phyloP scores from a whole-genome alignment of 345 rosid genomes.

The Eucalyptus cloeziana region DNA sequence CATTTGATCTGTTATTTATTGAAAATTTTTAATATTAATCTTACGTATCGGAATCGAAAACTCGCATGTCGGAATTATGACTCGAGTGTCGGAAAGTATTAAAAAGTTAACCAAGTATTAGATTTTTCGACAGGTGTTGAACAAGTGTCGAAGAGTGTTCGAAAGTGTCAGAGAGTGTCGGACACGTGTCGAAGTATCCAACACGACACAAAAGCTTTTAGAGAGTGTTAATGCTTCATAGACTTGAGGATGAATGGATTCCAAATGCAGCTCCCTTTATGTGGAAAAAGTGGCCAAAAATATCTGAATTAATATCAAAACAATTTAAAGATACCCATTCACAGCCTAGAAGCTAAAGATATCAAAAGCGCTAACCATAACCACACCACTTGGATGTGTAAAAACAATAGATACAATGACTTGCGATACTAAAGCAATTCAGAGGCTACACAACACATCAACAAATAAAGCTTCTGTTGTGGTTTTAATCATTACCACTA shows the following conservation, averaged over 20 bases:
- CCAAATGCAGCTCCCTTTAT: too few species aligned
- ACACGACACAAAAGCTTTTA: fast-evolving
- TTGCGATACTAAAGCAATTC: background rate
- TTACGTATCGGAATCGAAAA: fast-evolving
- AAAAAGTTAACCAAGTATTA: too few species aligned
- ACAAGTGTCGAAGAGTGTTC: fast-evolving
- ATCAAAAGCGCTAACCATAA: background rate
- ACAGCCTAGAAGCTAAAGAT: too few species aligned
- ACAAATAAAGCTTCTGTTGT: background rate
- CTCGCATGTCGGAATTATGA: fast-evolving
- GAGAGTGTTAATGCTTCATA: too few species aligned
- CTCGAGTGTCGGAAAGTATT: fast-evolving
- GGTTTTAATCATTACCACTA: background rate
- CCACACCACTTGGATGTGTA: background rate
- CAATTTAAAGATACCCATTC: too few species aligned
- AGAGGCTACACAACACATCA: background rate
- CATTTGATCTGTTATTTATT: background rate
- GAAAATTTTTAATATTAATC: background rate
- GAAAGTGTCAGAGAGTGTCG: fast-evolving
- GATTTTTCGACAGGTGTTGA: fast-evolving
- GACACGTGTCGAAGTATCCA: fast-evolving
- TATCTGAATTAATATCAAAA: too few species aligned
- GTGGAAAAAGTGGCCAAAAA: too few species aligned
- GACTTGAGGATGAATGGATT: too few species aligned
- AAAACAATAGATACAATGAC: background rate